Base-by-base conservation (phyloP, 495 filamentous ascomycete genomes). In the Lindgomyces ingoldianus region DNA sequence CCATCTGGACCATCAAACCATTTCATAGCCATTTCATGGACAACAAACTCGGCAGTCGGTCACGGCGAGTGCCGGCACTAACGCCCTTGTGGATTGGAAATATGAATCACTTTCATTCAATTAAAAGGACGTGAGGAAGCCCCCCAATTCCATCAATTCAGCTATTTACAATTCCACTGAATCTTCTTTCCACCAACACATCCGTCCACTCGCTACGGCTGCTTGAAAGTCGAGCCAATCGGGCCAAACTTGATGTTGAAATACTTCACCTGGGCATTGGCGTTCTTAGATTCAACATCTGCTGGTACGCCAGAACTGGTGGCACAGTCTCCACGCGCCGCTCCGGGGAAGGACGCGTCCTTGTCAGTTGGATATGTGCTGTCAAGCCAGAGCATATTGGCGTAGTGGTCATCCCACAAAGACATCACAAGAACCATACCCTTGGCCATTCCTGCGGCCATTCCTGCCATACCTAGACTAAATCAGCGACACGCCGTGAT, bases 311-410 rank as follows among this genome's bases (percentile, higher is more conserved):
- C 88, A 24, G 84, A 85, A 72, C 74, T 76, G 53, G 77, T 80
- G 41, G 82, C 50, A 75, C 90, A 93, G 58, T 81, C 80, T 50
- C 90, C 90, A 72, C 90, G 87, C 65, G 81, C 80, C 57, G 82
- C 81, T 73, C 90, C 90, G 36, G 87, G 87, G 8, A 69, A 68
- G 60, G 79, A 79, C 42, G 80, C 76, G 12, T 79, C 79, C 0
- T 74, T 46, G 11, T 62, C 50, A 9, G 60, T 54, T 26, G 60
- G 60, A 54, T 62, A 62, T 2, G 25, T 55, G 50, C 60, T 62
- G 50, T 62, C 60, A 2, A 94, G 85, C 90, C 90, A 93, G 69
- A 88, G 81, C 90, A 93, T 93, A 79, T 90, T 83, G 77, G 81
- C 77, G 19, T 80, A 76, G 77, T 91, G 84, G 78, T 91, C 89